Evolutionary conservation across 2,329 filamentous ascomycete species (phyloP), one percentile per base, ranked within the genome.

Genomic region (Colletotrichum spaethianum): DNA sequence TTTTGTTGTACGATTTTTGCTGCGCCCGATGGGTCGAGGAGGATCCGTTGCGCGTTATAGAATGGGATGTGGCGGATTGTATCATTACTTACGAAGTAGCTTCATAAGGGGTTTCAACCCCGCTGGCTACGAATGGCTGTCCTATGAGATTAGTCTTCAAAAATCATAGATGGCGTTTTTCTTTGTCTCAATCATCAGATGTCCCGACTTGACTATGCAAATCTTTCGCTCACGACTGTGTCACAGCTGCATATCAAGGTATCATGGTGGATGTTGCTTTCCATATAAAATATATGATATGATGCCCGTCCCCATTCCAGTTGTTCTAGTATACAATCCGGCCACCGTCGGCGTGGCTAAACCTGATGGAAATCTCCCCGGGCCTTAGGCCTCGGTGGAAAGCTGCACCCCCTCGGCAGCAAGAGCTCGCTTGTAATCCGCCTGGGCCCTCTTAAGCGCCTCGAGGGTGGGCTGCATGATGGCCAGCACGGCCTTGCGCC

Each of bases 391-490:
- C 75, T 88, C 86, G 0, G 85, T 87, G 36, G 85, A 86, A 14
- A 82, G 77, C 70, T 86, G 82, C 16, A 88, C 81, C 0, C 85
- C 85, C 76, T 90, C 91, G 70, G 94, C 92, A 46, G 90, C 90
- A 70, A 95, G 84, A 16, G 92, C 93, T 76, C 87, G 90, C 75
- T 90, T 86, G 79, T 96, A 98, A 78, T 92, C 90, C n/a, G 82
- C 86, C 74, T 90, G 86, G 7, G 95, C 95, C 75, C 89, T 89
- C 70, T 90, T 87, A 72, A 98, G 82, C 16, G 94, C 92, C 76
- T 88, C 86, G 14, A 93, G 85, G 5, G 94, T 93, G 5, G 94
- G 94, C 69, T 89, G 89, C 81, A 98, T 90, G 76, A 98, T 87
- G 75, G 92, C 90, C 75, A 91, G 87, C 4, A 98, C 94, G 2